Evolutionary conservation across 352 stramenopile genomes (phyloP).

Genomic region (Pythium sukuiense): DNA sequence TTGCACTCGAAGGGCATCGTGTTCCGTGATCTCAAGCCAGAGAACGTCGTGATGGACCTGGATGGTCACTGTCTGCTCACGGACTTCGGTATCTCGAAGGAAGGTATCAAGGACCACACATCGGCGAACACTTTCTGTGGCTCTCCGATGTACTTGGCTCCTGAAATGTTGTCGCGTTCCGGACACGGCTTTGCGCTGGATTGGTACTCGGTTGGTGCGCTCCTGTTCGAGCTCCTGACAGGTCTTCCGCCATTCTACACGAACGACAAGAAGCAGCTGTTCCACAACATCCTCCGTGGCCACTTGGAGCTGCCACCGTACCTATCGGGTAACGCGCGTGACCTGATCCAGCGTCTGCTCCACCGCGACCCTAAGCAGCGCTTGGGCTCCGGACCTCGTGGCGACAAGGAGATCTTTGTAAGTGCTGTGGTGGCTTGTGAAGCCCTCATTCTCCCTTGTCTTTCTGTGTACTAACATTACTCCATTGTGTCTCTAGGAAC

Average conservation of each 20-base stretch:
- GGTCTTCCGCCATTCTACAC: conserved; percentile 85
- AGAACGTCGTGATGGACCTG: conserved; percentile 88
- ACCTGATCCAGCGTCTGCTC: conserved; percentile 79
- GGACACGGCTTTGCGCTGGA: conserved; percentile 82
- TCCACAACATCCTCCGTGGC: conserved; percentile 87
- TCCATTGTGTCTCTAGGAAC: conserved; percentile 31
- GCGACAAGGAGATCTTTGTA: conserved; percentile 84
- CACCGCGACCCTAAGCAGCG: conserved; percentile 81
- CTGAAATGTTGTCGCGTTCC: conserved; percentile 80
- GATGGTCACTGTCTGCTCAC: conserved; percentile 80
- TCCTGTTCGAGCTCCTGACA: conserved; percentile 83
- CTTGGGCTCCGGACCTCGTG: conserved; percentile 66
- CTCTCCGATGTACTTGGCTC: conserved; percentile 85
- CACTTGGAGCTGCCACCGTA: conserved; percentile 82
- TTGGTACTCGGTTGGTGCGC: conserved; percentile 82
- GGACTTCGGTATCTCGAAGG: conserved; percentile 88
- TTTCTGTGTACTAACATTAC: not conserved
- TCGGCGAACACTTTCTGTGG: conserved; percentile 86
- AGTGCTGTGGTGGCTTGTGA: conserved; percentile 13
- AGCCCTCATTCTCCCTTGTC: no score
- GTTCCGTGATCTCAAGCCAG: conserved; percentile 84
- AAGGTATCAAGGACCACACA: conserved; percentile 85
- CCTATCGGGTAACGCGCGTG: conserved; percentile 67
- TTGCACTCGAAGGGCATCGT: conserved; percentile 88
- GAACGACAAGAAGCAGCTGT: conserved; percentile 90